phyloP scores from a whole-genome alignment of 352 stramenopile genomes.

The Phytophthora syringae region DNA sequence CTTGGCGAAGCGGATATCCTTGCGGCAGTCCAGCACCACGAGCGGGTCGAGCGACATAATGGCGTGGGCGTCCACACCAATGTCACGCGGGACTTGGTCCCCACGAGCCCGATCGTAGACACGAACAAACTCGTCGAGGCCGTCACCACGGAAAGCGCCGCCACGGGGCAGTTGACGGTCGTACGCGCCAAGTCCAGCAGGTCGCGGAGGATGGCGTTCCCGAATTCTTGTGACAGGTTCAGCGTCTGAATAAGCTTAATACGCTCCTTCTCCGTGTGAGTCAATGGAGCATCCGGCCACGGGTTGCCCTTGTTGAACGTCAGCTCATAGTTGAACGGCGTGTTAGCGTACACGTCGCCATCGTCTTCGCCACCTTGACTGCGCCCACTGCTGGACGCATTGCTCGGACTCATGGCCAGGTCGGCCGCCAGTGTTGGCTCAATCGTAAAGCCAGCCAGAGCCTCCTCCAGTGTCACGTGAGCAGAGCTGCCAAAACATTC shows the following conservation, averaged over 20 bases:
- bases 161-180: constrained; percentile 74
- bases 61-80: constrained; percentile 75
- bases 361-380: constrained; percentile 53
- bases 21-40: constrained; percentile 73
- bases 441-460: constrained; percentile 42
- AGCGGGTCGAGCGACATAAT: constrained; percentile 81
- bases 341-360: constrained; percentile 65
- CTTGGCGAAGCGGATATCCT: constrained; percentile 79
- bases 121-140: constrained; percentile 79
- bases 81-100: constrained; percentile 79
- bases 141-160: constrained; percentile 72
- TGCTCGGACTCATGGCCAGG: constrained; percentile 36
- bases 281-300: constrained; percentile 79
- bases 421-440: constrained; percentile 43
- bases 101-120: constrained; percentile 74
- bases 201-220: constrained; percentile 73
- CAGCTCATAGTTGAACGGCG: constrained; percentile 69
- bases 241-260: constrained; percentile 66
- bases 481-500: constrained; percentile 42
- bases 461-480: constrained; percentile 49
- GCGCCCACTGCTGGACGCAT: constrained; percentile 40
- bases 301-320: constrained; percentile 75
- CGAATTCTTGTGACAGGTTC: constrained; percentile 82
- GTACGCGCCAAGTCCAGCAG: constrained; percentile 76
- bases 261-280: constrained; percentile 56